These are phyloP conservation scores for Linderniella brevidens DNA, from an alignment of 257 asterid genomes.

Conservation along the genomic window DNA sequence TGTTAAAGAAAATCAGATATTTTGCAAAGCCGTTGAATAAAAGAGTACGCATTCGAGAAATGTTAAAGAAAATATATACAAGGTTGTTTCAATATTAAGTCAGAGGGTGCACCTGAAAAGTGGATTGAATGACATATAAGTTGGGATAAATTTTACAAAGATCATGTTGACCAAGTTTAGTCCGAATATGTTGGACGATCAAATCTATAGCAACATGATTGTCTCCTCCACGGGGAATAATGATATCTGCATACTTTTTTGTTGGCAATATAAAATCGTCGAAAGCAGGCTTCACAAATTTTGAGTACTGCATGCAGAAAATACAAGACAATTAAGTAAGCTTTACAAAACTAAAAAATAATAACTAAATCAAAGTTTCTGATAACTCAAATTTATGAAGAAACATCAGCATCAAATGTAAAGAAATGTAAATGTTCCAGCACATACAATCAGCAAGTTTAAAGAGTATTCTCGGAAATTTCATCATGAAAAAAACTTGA, in stretches of 20 bases:
- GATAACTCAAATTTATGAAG: no score
- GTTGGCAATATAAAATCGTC: conserved; percentile 98
- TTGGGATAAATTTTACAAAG: conserved; percentile 97
- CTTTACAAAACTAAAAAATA: conserved; percentile 4
- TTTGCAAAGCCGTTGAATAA: neutral
- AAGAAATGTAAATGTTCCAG: no score
- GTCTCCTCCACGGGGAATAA: conserved; percentile 99
- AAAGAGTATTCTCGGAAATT: no score
- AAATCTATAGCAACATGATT: conserved; percentile 97
- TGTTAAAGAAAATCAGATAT: conserved; percentile 12
- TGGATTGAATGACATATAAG: conserved; percentile 82
- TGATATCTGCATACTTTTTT: conserved; percentile 91
- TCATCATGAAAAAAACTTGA: no score
- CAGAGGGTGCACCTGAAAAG: conserved; percentile 67
- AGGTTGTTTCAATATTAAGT: conserved; percentile 4
- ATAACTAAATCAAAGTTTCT: neutral
- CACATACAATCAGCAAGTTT: no score
- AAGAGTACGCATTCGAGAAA: neutral
- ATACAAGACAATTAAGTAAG: conserved; percentile 11
- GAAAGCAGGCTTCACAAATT: conserved; percentile 97
- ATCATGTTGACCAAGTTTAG: conserved; percentile 97
- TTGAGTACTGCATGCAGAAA: conserved; percentile 67
- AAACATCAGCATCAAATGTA: no score
- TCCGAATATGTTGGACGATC: conserved; percentile 94
- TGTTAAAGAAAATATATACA: no score